Evolutionary conservation across 2,329 filamentous ascomycete species (phyloP).

Genomic region (Talaromyces sp.): DNA sequence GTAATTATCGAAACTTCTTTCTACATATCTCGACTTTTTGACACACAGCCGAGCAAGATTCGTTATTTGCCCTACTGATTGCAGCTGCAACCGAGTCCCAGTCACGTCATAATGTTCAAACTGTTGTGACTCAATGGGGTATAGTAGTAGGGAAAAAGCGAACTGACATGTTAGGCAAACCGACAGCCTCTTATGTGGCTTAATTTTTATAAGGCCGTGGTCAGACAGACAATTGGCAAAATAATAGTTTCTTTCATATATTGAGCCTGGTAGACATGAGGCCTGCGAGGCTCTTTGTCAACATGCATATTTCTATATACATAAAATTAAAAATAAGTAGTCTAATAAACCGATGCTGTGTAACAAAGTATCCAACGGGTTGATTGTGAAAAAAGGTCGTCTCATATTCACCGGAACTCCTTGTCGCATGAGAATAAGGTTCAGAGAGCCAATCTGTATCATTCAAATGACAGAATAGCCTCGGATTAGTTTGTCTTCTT

Average conservation of each 20-base stretch:
- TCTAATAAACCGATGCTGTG: background rate
- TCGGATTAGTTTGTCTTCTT: slow-evolving; percentile 8
- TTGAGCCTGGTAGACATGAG: background rate
- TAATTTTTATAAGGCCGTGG: too few relatives aligned
- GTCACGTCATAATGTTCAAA: too few relatives aligned
- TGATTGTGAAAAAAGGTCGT: background rate
- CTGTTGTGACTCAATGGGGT: too few relatives aligned
- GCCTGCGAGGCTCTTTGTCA: background rate
- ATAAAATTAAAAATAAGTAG: background rate
- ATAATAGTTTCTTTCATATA: background rate
- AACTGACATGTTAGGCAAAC: too few relatives aligned
- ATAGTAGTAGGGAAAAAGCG: too few relatives aligned
- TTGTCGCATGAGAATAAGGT: background rate
- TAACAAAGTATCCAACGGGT: background rate
- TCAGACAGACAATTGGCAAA: background rate
- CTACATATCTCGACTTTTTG: too few relatives aligned
- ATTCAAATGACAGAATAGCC: background rate
- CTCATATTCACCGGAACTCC: background rate
- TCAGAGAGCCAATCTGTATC: background rate
- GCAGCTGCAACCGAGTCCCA: too few relatives aligned
- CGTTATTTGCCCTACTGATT: too few relatives aligned
- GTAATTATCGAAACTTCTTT: too few relatives aligned
- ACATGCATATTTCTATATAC: background rate
- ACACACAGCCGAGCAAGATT: too few relatives aligned
- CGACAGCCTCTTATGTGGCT: too few relatives aligned